Percentiles rank a stretch among this genome's conserved stretches.
phyloP scores from a whole-genome alignment of 2,329 filamentous ascomycete species.

The Fusarium bulbicola region DNA sequence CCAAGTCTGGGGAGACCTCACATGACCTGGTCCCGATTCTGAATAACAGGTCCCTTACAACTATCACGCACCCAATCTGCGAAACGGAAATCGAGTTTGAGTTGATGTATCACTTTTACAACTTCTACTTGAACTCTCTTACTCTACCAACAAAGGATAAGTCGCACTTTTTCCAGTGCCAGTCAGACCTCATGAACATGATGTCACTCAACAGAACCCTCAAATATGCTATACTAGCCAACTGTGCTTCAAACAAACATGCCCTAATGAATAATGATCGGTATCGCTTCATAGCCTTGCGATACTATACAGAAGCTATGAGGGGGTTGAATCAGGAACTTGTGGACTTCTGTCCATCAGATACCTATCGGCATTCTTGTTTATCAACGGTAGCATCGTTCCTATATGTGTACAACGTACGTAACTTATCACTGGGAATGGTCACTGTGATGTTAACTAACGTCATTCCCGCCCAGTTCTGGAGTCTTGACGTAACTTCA shows the following conservation, averaged over 20 bases:
- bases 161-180: neutral
- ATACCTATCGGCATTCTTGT: neutral
- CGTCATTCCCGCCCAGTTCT: neutral
- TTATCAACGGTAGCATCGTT: neutral
- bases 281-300: neutral
- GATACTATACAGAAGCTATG: neutral
- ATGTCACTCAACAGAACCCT: neutral
- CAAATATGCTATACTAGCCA: neutral
- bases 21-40: neutral
- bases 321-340: neutral
- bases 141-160: neutral
- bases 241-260: neutral
- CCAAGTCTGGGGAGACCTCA: neutral
- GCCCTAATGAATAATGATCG: neutral
- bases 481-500: neutral
- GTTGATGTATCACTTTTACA: neutral
- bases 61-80: neutral
- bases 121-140: neutral
- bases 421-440: rapidly evolving
- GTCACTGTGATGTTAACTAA: neutral
- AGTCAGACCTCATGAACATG: neutral
- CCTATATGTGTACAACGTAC: rapidly evolving
- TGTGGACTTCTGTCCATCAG: neutral
- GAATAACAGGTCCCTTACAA: neutral
- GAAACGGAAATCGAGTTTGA: neutral